Conservation (phyloP, 768 basidiomycete genomes). For the Trametes sanguinea region DNA sequence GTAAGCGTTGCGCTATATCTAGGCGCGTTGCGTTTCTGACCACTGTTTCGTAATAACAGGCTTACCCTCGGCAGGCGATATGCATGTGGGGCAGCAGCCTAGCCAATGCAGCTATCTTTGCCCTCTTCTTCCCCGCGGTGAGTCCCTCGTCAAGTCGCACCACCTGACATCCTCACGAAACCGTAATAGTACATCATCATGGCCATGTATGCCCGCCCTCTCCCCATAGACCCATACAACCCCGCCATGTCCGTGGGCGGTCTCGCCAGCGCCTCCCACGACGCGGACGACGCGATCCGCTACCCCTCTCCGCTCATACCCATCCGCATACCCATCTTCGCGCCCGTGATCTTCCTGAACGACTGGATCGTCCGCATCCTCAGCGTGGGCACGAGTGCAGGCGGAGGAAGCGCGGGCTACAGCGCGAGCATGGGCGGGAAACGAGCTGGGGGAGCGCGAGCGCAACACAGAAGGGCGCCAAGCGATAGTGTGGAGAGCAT, state of each 20-base stretch:
- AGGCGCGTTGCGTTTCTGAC: not conserved
- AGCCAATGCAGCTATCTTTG: constrained; percentile 82
- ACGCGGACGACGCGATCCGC: constrained; percentile 42
- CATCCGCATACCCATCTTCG: constrained; percentile 78
- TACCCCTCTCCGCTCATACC: constrained; percentile 81
- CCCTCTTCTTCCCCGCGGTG: constrained; percentile 78
- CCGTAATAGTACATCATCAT: constrained; percentile 77
- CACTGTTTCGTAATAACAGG: constrained; percentile 40
- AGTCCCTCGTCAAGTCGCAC: constrained; percentile 29
- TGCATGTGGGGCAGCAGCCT: constrained; percentile 75
- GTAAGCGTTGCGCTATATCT: constrained; percentile 36
- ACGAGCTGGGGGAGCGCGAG: not conserved
- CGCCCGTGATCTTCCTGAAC: constrained; percentile 71
- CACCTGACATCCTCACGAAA: constrained; percentile 1
- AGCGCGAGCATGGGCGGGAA: constrained; percentile 26
- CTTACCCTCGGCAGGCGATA: constrained; percentile 66
- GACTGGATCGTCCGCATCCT: constrained; percentile 65
- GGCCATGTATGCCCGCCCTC: constrained; percentile 75
- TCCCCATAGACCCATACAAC: constrained; percentile 76
- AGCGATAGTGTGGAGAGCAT: constrained; percentile 57
- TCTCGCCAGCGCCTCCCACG: constrained; percentile 13
- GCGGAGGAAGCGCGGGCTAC: constrained; percentile 11
- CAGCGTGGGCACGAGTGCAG: constrained; percentile 48
- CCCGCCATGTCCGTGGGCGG: constrained; percentile 39
- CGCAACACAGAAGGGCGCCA: constrained; percentile 17